Evolutionary conservation across 2,329 filamentous ascomycete genomes (phyloP).

Genomic region (Sclerotinia nivalis): DNA sequence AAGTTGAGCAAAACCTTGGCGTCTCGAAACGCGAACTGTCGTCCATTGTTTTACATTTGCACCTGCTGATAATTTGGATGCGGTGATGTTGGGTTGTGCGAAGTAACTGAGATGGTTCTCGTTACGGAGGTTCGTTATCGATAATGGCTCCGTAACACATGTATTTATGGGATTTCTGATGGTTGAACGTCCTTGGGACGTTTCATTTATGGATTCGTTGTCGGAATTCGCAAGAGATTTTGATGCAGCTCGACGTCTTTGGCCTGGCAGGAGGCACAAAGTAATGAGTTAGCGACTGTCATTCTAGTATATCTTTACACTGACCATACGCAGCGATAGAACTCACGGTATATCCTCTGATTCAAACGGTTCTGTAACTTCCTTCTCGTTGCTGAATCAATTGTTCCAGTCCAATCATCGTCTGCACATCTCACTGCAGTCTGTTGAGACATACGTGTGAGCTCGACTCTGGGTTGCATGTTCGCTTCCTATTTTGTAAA

Average conservation of each 20-base stretch:
- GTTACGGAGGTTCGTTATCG: neutral
- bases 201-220: neutral
- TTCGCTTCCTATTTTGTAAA: neutral
- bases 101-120: neutral
- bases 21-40: neutral
- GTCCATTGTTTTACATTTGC: conserved; percentile 1
- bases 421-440: conserved; percentile 43
- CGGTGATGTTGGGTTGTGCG: neutral
- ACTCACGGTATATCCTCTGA: conserved; percentile 48
- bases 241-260: neutral
- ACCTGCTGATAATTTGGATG: neutral
- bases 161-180: neutral
- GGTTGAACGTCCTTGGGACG: neutral
- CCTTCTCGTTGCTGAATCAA: conserved; percentile 46
- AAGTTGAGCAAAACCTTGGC: neutral
- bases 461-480: neutral
- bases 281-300: conserved; percentile 9
- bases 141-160: neutral
- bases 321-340: neutral
- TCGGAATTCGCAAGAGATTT: neutral
- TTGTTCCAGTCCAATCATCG: conserved; percentile 51
- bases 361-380: conserved; percentile 49
- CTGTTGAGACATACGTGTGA: neutral
- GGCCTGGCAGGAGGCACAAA: neutral
- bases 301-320: neutral